These are phyloP conservation scores for Fusarium papillatum DNA, from an alignment of 2,329 filamentous ascomycete genomes.

Conservation along the genomic window DNA sequence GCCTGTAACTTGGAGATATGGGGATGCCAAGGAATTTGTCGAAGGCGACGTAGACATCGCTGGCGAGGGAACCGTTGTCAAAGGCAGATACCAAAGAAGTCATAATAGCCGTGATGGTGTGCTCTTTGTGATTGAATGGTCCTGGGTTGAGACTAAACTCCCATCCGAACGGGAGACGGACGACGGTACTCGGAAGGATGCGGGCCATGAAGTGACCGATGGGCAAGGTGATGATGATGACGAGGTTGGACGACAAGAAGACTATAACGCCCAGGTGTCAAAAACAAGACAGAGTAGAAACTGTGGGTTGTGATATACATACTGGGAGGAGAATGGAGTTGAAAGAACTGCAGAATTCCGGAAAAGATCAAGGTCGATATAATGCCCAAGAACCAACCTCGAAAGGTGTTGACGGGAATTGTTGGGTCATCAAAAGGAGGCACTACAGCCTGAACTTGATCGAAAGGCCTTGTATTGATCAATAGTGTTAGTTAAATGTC, in stretches of 20 bases:
- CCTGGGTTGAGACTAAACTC: conserved; percentile 53
- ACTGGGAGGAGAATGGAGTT: not conserved
- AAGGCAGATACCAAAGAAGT: conserved; percentile 55
- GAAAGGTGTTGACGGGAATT: not conserved
- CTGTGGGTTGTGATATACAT: not conserved
- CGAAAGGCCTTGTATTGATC: not conserved
- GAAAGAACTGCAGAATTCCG: not conserved
- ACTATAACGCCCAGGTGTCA: not conserved
- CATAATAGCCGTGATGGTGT: conserved; percentile 61
- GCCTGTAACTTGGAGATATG: conserved; percentile 27
- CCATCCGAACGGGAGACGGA: not conserved
- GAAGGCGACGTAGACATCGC: conserved; percentile 56
- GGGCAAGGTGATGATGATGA: not conserved
- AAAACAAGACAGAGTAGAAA: not conserved
- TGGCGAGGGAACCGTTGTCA: conserved; percentile 49
- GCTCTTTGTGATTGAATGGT: conserved; percentile 61
- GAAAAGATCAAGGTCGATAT: not conserved
- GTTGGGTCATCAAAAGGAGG: not conserved
- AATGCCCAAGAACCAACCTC: not conserved
- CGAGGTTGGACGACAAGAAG: not conserved
- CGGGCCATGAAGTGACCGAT: not conserved
- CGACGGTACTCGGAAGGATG: not conserved
- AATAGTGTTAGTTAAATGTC: not conserved
- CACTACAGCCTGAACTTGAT: not conserved
- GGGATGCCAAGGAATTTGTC: conserved; percentile 44